Evolutionary conservation across 2,329 filamentous ascomycete species (phyloP).

Genomic region (Aspergillus oerlinghausenensis): DNA sequence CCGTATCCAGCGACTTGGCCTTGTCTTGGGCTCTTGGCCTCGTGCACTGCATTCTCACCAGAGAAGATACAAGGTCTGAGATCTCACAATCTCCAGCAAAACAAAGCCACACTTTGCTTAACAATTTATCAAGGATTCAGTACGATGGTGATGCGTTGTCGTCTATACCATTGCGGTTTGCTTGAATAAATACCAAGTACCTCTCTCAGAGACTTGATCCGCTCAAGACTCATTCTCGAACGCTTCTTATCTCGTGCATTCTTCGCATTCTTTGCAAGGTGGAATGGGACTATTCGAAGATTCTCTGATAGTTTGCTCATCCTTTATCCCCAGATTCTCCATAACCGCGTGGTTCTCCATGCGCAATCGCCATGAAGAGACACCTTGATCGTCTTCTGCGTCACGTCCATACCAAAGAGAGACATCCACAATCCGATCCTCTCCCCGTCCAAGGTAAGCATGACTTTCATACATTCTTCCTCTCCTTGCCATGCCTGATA

Average conservation of each 20-base stretch:
- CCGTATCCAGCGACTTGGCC: neutral
- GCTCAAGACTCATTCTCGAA: neutral
- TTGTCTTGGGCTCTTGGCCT: neutral
- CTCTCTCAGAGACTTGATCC: neutral
- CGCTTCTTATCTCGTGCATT: neutral
- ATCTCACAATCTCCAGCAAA: neutral
- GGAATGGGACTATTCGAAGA: neutral
- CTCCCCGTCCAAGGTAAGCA: neutral
- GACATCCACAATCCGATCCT: conserved; percentile 2
- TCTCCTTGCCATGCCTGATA: neutral
- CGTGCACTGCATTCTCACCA: neutral
- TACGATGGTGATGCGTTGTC: neutral
- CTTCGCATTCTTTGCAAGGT: neutral
- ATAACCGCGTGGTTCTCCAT: conserved; percentile 3
- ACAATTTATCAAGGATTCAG: neutral
- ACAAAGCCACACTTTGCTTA: neutral
- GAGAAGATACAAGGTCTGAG: neutral
- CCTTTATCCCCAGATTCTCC: conserved; percentile 1
- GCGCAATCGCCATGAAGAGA: conserved; percentile 10
- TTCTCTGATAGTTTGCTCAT: neutral
- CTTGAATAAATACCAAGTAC: neutral
- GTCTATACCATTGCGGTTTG: neutral
- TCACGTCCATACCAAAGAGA: conserved; percentile 14
- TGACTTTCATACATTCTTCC: neutral
- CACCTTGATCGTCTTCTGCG: conserved; percentile 13